Evolutionary conservation across 345 rosid species (phyloP), one percentile per base, ranked within the genome.

Genomic region (Gossypioides kirkii): DNA sequence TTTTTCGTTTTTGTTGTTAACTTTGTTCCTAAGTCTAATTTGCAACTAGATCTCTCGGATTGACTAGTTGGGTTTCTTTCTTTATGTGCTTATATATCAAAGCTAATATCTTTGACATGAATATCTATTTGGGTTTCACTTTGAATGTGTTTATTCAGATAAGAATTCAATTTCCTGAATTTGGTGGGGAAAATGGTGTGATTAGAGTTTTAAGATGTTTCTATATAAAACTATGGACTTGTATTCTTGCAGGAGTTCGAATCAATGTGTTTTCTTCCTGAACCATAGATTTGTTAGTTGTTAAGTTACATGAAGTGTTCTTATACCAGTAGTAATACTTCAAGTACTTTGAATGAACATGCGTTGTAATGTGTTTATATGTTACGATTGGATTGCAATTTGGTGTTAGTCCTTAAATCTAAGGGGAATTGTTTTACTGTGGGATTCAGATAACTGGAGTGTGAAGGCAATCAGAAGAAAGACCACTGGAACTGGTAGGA

Each of bases 401-500:
- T 13, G 54, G 20, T 20, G 18, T 49, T 68, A 25, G 4, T 54
- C 9, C 11, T 16, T 28, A 14, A 36, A 23, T 36, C 8, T 60
- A 32, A 18, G 8, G 20, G 26, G 36, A 22, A 3, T 14, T 10
- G 66, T 42, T 32, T 43, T 45, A 8, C 63, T 73, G 46, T 50
- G 61, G 46, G 58, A 28, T 82, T 12, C 50, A 96, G 99, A 91
- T 73, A 96, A 96, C 86, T 96, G 99, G 98, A 93, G 97, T 77
- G 93, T 77, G 82, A 96, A 96, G 87, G 98, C 98, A 10, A 93
- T 96, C 78, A 74, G 98, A 76, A 88, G 99, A 74, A 96, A 96
- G 93, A 96, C 99, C 12, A 95, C 99, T 0, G 98, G 98, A 78
- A 91, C 94, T 12, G 98, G 98, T 64, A 77, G 98, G 82, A 93